Evolutionary conservation across 2,329 filamentous ascomycete species (phyloP).

Genomic region (Neonectria coccinea): DNA sequence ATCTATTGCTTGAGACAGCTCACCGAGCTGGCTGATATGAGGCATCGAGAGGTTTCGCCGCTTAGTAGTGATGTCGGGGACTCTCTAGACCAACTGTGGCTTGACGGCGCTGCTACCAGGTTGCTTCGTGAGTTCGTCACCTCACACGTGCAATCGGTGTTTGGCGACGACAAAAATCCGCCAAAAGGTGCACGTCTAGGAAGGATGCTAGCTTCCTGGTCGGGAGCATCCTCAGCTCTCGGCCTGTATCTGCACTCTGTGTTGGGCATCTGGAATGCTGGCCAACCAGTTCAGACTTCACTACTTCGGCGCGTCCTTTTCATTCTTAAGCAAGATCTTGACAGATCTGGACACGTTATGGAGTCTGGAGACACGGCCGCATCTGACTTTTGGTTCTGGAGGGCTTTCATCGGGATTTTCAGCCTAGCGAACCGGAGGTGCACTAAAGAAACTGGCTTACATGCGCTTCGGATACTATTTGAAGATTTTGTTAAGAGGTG

Average conservation of each 20-base stretch:
- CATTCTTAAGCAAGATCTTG: slow-evolving; percentile 30
- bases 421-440: slow-evolving; percentile 22
- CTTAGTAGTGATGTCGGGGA: neutral
- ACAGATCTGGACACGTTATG: neutral
- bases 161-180: neutral
- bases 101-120: slow-evolving; percentile 35
- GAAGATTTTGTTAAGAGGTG: slow-evolving; percentile 24
- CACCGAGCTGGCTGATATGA: slow-evolving; percentile 14
- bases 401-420: slow-evolving; percentile 35
- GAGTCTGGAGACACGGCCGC: neutral
- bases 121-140: slow-evolving; percentile 31
- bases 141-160: slow-evolving; percentile 32
- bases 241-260: slow-evolving; percentile 33
- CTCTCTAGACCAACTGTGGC: slow-evolving; percentile 26
- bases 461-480: slow-evolving; percentile 1
- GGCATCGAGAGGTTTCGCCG: neutral
- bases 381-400: slow-evolving; percentile 37
- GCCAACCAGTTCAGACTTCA: slow-evolving; percentile 28
- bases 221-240: slow-evolving; percentile 22
- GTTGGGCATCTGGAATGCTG: slow-evolving; percentile 33
- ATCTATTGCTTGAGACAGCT: slow-evolving; percentile 25
- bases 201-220: slow-evolving; percentile 30
- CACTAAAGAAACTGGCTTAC: neutral
- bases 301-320: slow-evolving; percentile 30
- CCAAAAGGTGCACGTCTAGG: accelerated